Percentiles rank a stretch among this genome's conserved stretches.
Conservation (phyloP, 2,329 filamentous ascomycete species). For the Pseudocercospora fuligena region DNA sequence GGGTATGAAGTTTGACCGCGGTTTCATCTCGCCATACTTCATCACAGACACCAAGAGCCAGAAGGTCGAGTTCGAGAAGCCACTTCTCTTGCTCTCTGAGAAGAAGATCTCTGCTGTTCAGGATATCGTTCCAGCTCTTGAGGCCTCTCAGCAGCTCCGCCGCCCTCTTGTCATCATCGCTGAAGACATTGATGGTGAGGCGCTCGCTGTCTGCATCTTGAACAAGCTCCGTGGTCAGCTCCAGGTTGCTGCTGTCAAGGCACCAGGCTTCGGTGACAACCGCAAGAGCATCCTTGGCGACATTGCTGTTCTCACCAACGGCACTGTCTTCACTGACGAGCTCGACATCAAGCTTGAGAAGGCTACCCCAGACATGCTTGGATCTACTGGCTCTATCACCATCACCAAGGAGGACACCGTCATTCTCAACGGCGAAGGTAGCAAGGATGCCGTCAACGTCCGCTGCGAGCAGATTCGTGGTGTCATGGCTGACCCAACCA, state of each 20-base stretch:
- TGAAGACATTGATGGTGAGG: slow-evolving; percentile 98
- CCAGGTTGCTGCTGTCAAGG: slow-evolving; percentile 98
- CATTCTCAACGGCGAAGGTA: slow-evolving; percentile 93
- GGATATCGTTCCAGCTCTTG: slow-evolving; percentile 97
- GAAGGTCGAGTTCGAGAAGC: slow-evolving; percentile 99
- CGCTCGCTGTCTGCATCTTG: slow-evolving; percentile 96
- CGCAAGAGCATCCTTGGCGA: slow-evolving; percentile 99
- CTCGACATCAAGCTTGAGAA: slow-evolving; percentile 99
- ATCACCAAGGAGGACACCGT: slow-evolving; percentile 99
- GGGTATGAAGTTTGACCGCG: slow-evolving; percentile 99
- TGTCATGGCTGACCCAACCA: slow-evolving; percentile 90
- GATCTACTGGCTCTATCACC: slow-evolving; percentile 95
- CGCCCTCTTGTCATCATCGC: slow-evolving; percentile 97
- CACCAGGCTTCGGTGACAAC: slow-evolving; percentile 99
- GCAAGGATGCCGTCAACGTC: slow-evolving; percentile 90
- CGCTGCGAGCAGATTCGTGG: slow-evolving; percentile 99
- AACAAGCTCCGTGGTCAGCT: slow-evolving; percentile 99
- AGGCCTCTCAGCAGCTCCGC: slow-evolving; percentile 93
- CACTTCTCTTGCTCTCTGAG: slow-evolving; percentile 95
- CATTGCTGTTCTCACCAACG: slow-evolving; percentile 92
- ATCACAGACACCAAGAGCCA: slow-evolving; percentile 98
- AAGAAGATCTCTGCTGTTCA: slow-evolving; percentile 99
- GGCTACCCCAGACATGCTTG: slow-evolving; percentile 92
- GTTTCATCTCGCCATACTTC: slow-evolving; percentile 98
- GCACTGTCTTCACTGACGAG: slow-evolving; percentile 96